Evolutionary conservation across 768 basidiomycete genomes (phyloP).

Genomic region (Scleroderma bovista): DNA sequence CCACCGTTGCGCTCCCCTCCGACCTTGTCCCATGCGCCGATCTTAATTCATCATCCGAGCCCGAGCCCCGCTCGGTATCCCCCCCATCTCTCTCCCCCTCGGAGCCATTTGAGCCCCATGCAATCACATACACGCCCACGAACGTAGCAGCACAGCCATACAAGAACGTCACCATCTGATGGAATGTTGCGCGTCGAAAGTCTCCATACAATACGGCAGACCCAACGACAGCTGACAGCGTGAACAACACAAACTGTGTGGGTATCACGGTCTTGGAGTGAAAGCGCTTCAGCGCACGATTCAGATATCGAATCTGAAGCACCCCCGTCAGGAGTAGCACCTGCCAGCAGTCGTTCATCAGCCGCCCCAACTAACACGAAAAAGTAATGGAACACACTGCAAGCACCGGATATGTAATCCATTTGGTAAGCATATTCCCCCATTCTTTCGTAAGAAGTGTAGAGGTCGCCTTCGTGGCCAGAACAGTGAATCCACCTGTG

Average conservation of each 20-base stretch:
- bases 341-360: conserved; percentile 29
- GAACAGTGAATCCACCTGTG: conserved; percentile 87
- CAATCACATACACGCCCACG: conserved; percentile 82
- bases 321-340: conserved; percentile 69
- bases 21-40: conserved; percentile 10
- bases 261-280: conserved; percentile 95
- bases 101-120: conserved; percentile 46
- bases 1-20: conserved; percentile 12
- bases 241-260: conserved; percentile 93
- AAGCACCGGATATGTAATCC: conserved; percentile 81
- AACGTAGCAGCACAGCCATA: conserved; percentile 91
- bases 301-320: conserved; percentile 81
- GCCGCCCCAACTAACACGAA: conserved; percentile 1
- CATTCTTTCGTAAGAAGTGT: conserved; percentile 78
- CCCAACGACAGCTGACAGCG: conserved; percentile 86
- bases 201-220: conserved; percentile 94
- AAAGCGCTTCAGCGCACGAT: conserved; percentile 86
- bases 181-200: conserved; percentile 77
- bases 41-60: conserved; percentile 20
- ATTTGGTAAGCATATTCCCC: conserved; percentile 67
- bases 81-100: conserved; percentile 24
- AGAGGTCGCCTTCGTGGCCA: conserved; percentile 90
- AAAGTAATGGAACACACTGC: conserved; percentile 39
- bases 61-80: conserved; percentile 24
- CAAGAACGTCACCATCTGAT: conserved; percentile 76